Evolutionary conservation across 2,329 filamentous ascomycete genomes (phyloP).

Genomic region (Elsinoe perseae): DNA sequence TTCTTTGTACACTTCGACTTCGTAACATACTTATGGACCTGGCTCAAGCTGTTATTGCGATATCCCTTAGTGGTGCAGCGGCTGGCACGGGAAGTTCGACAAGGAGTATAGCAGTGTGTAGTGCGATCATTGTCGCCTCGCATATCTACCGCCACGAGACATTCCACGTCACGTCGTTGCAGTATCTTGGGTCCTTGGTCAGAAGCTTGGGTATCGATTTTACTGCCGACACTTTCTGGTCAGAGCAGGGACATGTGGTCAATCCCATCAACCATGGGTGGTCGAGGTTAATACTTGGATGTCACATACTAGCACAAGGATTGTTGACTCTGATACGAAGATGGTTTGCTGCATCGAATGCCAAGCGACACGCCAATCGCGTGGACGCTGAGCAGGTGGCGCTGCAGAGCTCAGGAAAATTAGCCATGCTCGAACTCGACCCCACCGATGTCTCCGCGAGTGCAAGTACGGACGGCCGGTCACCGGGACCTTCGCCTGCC

Average conservation of each 20-base stretch:
- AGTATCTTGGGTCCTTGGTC: conserved; percentile 32
- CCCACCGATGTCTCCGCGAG: conserved; percentile 37
- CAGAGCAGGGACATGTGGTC: conserved; percentile 30
- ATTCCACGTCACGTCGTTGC: conserved; percentile 32
- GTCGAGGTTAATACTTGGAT: conserved; percentile 61
- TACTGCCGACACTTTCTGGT: conserved; percentile 20
- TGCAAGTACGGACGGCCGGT: conserved; percentile 42
- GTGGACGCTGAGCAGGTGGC: conserved; percentile 14
- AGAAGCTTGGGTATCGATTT: conserved; percentile 30
- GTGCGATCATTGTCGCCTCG: conserved; percentile 54
- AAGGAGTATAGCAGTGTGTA: conserved; percentile 63
- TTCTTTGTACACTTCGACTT: conserved; percentile 48
- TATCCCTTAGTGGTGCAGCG: conserved; percentile 78
- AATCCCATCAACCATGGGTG: conserved; percentile 48
- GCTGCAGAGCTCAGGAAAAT: conserved; percentile 7
- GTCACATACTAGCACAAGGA: conserved; percentile 68
- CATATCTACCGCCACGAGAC: conserved; percentile 48
- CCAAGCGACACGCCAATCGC: conserved; percentile 20
- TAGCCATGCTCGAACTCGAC: conserved; percentile 15
- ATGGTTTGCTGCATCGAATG: conserved; percentile 37
- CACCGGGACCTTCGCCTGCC: conserved; percentile 44
- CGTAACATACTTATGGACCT: conserved; percentile 85
- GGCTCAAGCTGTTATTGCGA: conserved; percentile 85
- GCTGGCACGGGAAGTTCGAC: conserved; percentile 60
- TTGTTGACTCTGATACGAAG: conserved; percentile 60